Conservation (phyloP, 371 early-diverging fungal genomes). For the Amoeboradix gromovi region DNA sequence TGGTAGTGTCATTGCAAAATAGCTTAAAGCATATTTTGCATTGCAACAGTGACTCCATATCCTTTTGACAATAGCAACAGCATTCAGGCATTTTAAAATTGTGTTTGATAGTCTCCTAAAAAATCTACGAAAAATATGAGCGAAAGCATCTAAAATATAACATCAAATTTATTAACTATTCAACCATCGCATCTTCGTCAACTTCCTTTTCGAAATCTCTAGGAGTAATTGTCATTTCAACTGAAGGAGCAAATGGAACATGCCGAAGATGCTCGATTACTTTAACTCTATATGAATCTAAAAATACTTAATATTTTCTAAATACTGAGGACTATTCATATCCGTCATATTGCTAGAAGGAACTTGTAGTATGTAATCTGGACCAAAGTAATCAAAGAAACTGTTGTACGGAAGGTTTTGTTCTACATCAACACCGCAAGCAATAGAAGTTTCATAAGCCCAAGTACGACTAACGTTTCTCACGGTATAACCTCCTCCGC, state of each 20-base stretch:
- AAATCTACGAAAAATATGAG: too few species aligned
- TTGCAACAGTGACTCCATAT: too few species aligned
- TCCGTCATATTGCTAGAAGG: constrained; percentile 85
- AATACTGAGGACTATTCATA: constrained; percentile 34
- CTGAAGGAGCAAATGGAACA: neutral
- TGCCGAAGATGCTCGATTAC: neutral
- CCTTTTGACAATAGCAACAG: too few species aligned
- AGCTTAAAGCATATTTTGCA: too few species aligned
- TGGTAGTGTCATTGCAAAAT: too few species aligned
- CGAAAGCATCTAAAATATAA: too few species aligned
- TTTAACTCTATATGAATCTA: neutral
- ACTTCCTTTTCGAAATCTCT: too few species aligned
- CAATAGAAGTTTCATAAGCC: constrained; percentile 88
- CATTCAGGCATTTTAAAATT: too few species aligned
- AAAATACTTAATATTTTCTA: constrained; percentile 84
- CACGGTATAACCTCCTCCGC: constrained; percentile 85
- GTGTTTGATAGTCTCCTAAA: too few species aligned
- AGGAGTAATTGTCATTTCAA: too few species aligned
- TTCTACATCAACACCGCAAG: constrained; percentile 49
- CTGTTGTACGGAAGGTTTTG: constrained; percentile 51
- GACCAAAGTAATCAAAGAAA: constrained; percentile 63
- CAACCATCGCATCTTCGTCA: too few species aligned
- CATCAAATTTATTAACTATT: too few species aligned
- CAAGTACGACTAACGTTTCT: constrained; percentile 73
- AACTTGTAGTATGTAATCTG: constrained; percentile 65